phyloP scores from a whole-genome alignment of 352 stramenopile species.

The Pythium utonaiense region DNA sequence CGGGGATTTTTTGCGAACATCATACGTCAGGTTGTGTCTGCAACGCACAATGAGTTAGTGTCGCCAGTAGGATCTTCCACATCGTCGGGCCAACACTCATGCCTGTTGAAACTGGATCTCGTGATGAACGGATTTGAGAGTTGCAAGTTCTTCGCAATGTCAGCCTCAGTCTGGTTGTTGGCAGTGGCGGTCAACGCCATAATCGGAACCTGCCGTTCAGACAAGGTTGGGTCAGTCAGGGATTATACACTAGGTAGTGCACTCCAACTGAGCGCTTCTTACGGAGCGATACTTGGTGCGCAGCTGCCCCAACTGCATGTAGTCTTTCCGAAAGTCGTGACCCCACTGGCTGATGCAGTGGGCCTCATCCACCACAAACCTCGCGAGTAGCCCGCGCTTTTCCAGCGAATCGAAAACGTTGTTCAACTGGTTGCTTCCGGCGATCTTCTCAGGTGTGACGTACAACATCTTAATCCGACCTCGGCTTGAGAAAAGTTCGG shows the following conservation, averaged over 20 bases:
- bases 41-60: too few species aligned
- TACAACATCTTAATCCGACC: conserved; percentile 97
- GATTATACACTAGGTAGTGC: too few species aligned
- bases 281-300: conserved; percentile 92
- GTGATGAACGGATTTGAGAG: conserved; percentile 75
- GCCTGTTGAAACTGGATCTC: conserved; percentile 85
- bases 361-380: conserved; percentile 96
- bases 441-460: conserved; percentile 98
- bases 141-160: conserved; percentile 80
- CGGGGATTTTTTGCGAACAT: conserved; percentile 71
- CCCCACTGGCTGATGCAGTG: conserved; percentile 99
- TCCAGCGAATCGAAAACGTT: conserved; percentile 84
- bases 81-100: neutral
- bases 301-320: conserved; percentile 92
- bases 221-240: too few species aligned
- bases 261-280: conserved; percentile 1
- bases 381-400: conserved; percentile 84
- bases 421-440: conserved; percentile 78
- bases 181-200: conserved; percentile 88
- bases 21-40: conserved; percentile 83
- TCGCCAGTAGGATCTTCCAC: neutral
- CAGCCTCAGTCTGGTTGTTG: conserved; percentile 76
- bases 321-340: conserved; percentile 99
- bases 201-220: conserved; percentile 67
- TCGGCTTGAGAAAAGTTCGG: conserved; percentile 76